A percentile compares a stretch with the other conserved stretches of the same genome.
Conservation (phyloP, 192 early-diverging fungal genomes). For the Coemansia sp. region DNA sequence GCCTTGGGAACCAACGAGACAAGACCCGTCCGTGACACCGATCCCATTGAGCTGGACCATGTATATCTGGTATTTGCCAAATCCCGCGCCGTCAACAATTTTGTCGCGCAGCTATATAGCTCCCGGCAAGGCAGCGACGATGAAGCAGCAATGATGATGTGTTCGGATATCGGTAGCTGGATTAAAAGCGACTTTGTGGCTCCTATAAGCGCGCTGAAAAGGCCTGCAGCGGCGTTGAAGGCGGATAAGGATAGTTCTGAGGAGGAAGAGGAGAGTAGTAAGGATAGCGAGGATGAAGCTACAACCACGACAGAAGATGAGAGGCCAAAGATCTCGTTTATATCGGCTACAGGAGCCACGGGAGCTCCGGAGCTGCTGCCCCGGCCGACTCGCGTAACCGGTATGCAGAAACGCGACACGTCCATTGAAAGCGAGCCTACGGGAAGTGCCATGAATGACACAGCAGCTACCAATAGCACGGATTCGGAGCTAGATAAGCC, state of each 20-base stretch:
- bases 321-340: conserved; percentile 35
- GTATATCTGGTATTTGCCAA: conserved; percentile 48
- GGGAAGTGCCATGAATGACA: neutral
- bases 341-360: conserved; percentile 26
- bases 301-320: neutral
- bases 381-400: conserved; percentile 24
- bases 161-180: conserved; percentile 40
- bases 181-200: conserved; percentile 44
- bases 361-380: conserved; percentile 14
- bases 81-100: conserved; percentile 43
- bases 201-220: conserved; percentile 22
- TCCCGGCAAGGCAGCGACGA: conserved; percentile 7
- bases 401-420: conserved; percentile 11
- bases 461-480: neutral
- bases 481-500: conserved; percentile 7
- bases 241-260: neutral
- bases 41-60: conserved; percentile 39
- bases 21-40: conserved; percentile 26
- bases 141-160: conserved; percentile 16
- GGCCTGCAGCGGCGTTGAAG: conserved; percentile 13
- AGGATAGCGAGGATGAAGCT: neutral
- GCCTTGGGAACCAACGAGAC: conserved; percentile 11
- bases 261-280: neutral
- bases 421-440: neutral
- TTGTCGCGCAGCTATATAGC: conserved; percentile 39